Conservation (phyloP, 2,329 filamentous ascomycete genomes). For the Fusarium paranaense region DNA sequence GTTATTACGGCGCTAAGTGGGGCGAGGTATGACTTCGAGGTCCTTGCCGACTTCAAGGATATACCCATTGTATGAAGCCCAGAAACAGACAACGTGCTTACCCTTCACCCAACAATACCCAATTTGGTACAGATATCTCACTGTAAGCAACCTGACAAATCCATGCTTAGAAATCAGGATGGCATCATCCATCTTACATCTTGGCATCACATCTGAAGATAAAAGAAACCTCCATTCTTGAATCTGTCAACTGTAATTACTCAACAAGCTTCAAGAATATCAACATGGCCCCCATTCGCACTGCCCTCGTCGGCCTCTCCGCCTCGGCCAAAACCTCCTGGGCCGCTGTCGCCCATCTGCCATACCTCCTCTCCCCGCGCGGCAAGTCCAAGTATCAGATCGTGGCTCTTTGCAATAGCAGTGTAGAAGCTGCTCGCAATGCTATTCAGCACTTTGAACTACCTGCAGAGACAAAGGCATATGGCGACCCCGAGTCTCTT, state of each 20-base stretch:
- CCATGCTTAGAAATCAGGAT: constrained; percentile 8
- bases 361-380: constrained; percentile 64
- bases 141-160: constrained; percentile 15
- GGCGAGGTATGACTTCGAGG: too few species aligned
- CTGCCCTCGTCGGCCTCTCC: constrained; percentile 70
- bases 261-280: neutral
- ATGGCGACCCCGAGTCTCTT: constrained; percentile 61
- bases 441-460: constrained; percentile 59
- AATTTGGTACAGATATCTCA: neutral
- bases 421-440: constrained; percentile 54
- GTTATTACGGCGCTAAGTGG: too few species aligned
- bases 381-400: constrained; percentile 59
- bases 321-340: constrained; percentile 63
- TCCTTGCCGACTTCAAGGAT: neutral
- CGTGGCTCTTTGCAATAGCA: constrained; percentile 65
- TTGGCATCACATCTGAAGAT: neutral
- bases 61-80: neutral
- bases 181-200: neutral
- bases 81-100: neutral
- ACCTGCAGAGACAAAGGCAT: constrained; percentile 55
- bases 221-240: neutral
- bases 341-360: constrained; percentile 67
- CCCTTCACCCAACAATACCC: neutral
- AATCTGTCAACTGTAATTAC: neutral
- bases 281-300: constrained; percentile 62